These are phyloP conservation scores for Emmonsia crescens DNA, from an alignment of 2,329 filamentous ascomycete genomes.

Conservation along the genomic window DNA sequence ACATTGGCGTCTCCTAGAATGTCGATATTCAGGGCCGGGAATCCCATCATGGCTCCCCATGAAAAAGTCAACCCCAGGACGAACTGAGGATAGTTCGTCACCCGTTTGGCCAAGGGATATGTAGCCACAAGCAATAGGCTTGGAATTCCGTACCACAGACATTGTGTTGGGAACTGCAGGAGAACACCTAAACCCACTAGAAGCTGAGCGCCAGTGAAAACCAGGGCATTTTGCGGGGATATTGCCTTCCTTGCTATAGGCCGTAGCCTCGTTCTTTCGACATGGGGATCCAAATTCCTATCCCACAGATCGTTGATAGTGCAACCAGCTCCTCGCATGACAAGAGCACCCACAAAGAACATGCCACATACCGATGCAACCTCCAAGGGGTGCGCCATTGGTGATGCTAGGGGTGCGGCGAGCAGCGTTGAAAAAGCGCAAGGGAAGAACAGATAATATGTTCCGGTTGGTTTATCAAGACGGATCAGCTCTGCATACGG, in stretches of 20 bases:
- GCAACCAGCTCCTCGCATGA: slow-evolving; percentile 43
- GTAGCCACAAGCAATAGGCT: slow-evolving; percentile 35
- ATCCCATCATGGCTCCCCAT: slow-evolving; percentile 41
- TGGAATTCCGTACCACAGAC: slow-evolving; percentile 34
- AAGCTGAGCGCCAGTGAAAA: slow-evolving; percentile 37
- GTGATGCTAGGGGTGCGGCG: slow-evolving; percentile 32
- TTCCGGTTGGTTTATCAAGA: slow-evolving; percentile 41
- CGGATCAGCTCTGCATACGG: slow-evolving; percentile 46
- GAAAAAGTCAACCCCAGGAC: slow-evolving; percentile 43
- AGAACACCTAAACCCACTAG: slow-evolving; percentile 33
- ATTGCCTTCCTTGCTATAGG: slow-evolving; percentile 44
- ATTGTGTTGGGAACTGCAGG: slow-evolving; percentile 32
- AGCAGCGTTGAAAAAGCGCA: slow-evolving; percentile 39
- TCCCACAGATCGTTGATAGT: slow-evolving; percentile 49
- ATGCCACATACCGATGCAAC: slow-evolving; percentile 29
- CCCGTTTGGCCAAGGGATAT: slow-evolving; percentile 43
- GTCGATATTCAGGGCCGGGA: slow-evolving; percentile 36
- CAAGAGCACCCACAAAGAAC: slow-evolving; percentile 35
- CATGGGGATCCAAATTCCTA: slow-evolving; percentile 42
- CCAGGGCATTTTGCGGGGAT: slow-evolving; percentile 31
- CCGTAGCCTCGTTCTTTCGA: slow-evolving; percentile 40
- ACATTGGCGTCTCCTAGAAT: slow-evolving; percentile 30
- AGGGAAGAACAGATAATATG: slow-evolving; percentile 45
- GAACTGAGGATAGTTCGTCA: slow-evolving; percentile 44
- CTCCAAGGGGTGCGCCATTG: slow-evolving; percentile 27